Conservation (phyloP, 768 basidiomycete species). For the Rhizopogon rudus region DNA sequence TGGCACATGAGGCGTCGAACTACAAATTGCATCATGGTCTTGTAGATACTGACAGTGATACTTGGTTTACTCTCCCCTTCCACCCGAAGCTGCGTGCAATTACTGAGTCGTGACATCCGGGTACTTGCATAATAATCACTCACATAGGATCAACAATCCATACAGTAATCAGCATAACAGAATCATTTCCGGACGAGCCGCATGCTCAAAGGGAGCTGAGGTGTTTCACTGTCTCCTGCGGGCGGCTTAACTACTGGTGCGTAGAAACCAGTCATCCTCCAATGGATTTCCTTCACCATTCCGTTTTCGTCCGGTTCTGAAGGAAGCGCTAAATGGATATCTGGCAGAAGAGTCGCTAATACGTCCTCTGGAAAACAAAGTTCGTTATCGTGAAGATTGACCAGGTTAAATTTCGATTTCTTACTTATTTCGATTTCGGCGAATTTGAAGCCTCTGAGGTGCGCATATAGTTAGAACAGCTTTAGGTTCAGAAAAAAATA, state of each 20-base stretch:
- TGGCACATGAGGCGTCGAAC: too few relatives aligned
- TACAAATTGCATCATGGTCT: too few relatives aligned
- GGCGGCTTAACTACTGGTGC: constrained; percentile 20
- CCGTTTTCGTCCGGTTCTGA: constrained; percentile 5
- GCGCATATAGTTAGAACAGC: neutral
- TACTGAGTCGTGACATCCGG: neutral
- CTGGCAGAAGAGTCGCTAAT: constrained; percentile 16
- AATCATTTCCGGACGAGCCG: neutral
- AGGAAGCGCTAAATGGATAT: constrained; percentile 18
- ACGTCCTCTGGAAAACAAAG: constrained; percentile 15
- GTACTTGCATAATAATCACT: constrained; percentile 7
- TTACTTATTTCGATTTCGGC: constrained; percentile 46
- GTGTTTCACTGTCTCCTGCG: constrained; percentile 15
- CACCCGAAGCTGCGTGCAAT: constrained; percentile 19
- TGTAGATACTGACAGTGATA: too few relatives aligned
- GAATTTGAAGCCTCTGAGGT: constrained; percentile 34
- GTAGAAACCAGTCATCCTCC: constrained; percentile 20
- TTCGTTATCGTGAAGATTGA: neutral
- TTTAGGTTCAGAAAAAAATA: neutral
- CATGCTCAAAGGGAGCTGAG: constrained; percentile 15
- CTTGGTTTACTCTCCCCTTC: constrained; percentile 6
- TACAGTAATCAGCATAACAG: neutral
- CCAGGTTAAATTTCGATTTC: constrained; percentile 6
- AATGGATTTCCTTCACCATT: constrained; percentile 16
- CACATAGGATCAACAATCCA: constrained; percentile 22